Base-by-base conservation (phyloP, 306 rosid genomes). In the Fagus sylvatica region DNA sequence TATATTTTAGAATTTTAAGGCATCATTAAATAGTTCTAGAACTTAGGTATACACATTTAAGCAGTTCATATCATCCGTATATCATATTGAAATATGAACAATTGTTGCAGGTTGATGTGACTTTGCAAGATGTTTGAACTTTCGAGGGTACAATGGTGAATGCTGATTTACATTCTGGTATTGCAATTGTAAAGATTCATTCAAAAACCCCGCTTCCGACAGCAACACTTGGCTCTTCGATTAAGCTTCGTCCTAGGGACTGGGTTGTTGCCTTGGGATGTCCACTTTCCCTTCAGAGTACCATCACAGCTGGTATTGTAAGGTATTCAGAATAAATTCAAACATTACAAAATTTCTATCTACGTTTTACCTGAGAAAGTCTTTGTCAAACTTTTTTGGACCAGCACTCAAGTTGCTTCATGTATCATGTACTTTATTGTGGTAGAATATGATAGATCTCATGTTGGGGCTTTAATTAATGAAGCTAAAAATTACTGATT, bases 211-310 rank as follows among this genome's bases (percentile, higher is more conserved):
- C 93, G 56, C 93, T 95, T 6, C 98, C 97, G 11, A 78, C 85
- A n/a, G 98, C 96, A 74, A 91, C 91, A 71, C 83, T 91, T 7
- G 98, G 98, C 69, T 87, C 90, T 74, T 95, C 97, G 54, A 82
- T 88, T 30, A 86, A 54, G 85, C 97, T 95, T 74, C 97, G 88
- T 61, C 98, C 98, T 19, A 98, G 98, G 76, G 98, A 95, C 66
- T 95, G 98, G 97, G 97, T 92, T 33, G 39, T 92, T 76, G 92
- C 98, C 40, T 49, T 95, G 79, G 98, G 97, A 28, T 91, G 98
- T 82, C 98, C 98, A 13, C 92, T 75, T 66, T 87, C 97, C n/a
- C 96, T 92, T 82, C 93, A 92, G 86, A 95, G 89, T 80, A 92
- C 98, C 2, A 87, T 95, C 74, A 91, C 98, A 60, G 90, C 95